Evolutionary conservation across 148 eudicot species (phyloP).

Genomic region (Oxyria digyna): DNA sequence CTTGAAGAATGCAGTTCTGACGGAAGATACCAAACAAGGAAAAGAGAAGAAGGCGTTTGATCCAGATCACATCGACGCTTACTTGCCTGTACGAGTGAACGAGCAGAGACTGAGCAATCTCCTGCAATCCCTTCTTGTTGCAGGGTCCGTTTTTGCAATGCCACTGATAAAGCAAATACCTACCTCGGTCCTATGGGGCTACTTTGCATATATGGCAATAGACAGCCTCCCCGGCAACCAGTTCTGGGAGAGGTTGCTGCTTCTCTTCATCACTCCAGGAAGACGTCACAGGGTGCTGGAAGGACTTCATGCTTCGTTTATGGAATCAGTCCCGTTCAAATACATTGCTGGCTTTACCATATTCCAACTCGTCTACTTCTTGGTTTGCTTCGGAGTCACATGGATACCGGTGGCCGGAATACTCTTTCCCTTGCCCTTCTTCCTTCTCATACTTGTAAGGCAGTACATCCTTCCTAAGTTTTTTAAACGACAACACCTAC

Average conservation of each 20-base stretch:
- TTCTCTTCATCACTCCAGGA: constrained; percentile 36
- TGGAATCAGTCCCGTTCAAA: constrained; percentile 33
- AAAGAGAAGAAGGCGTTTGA: background rate
- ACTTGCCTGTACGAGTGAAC: constrained; percentile 59
- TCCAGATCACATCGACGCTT: constrained; percentile 15
- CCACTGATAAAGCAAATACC: constrained; percentile 51
- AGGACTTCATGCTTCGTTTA: constrained; percentile 44
- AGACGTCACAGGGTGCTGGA: constrained; percentile 48
- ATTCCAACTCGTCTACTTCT: too few species aligned
- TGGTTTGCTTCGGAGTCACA: constrained; percentile 57
- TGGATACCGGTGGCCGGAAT: constrained; percentile 77
- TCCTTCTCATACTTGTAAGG: constrained; percentile 40
- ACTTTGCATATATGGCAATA: constrained; percentile 59
- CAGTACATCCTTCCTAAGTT: constrained; percentile 38
- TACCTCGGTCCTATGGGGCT: constrained; percentile 70
- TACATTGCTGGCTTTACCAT: too few species aligned
- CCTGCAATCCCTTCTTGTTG: constrained; percentile 51
- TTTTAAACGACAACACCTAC: constrained; percentile 33
- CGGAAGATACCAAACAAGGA: constrained; percentile 2
- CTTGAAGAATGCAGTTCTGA: constrained; percentile 7
- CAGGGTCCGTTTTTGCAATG: constrained; percentile 30
- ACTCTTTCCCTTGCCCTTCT: constrained; percentile 53
- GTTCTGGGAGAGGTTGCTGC: constrained; percentile 51
- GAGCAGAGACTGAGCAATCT: constrained; percentile 71
- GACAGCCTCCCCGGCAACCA: constrained; percentile 73